Percentiles rank a stretch among this genome's conserved stretches.
Evolutionary conservation across 805 yeast genomes (phyloP).

Genomic region (Saccharomyces cerevisiae): DNA sequence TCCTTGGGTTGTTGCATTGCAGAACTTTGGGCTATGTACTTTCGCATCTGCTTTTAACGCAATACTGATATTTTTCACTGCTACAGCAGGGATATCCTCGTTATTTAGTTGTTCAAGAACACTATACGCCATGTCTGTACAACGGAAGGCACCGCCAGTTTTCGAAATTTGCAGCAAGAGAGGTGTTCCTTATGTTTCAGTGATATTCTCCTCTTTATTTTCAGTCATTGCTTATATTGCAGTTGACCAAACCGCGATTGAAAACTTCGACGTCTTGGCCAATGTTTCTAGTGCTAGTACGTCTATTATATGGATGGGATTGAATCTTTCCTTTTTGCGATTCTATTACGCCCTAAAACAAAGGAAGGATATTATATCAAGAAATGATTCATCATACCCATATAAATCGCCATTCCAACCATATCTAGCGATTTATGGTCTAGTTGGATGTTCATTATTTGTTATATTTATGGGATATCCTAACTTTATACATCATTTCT

Average conservation of each 20-base stretch:
- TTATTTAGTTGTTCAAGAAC: conserved; percentile 56
- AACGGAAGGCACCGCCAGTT: conserved; percentile 52
- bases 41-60: conserved; percentile 46
- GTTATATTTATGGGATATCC: conserved; percentile 54
- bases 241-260: conserved; percentile 47
- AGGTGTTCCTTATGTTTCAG: conserved; percentile 72
- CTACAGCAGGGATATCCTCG: conserved; percentile 50
- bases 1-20: conserved; percentile 51
- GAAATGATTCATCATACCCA: conserved; percentile 59
- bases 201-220: conserved; percentile 52
- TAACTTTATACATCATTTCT: conserved; percentile 48
- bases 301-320: conserved; percentile 69
- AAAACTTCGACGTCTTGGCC: conserved; percentile 58
- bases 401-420: conserved; percentile 67
- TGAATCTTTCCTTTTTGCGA: conserved; percentile 56
- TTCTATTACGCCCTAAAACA: conserved; percentile 54
- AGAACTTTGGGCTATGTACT: conserved; percentile 43
- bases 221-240: conserved; percentile 56
- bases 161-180: conserved; percentile 50
- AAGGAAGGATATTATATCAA: conserved; percentile 55
- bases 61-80: conserved; percentile 44
- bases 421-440: conserved; percentile 54
- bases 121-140: conserved; percentile 44
- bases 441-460: conserved; percentile 43
- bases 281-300: conserved; percentile 68